Conservation (phyloP, 495 filamentous ascomycete genomes). For the Glutinoglossum americanum region DNA sequence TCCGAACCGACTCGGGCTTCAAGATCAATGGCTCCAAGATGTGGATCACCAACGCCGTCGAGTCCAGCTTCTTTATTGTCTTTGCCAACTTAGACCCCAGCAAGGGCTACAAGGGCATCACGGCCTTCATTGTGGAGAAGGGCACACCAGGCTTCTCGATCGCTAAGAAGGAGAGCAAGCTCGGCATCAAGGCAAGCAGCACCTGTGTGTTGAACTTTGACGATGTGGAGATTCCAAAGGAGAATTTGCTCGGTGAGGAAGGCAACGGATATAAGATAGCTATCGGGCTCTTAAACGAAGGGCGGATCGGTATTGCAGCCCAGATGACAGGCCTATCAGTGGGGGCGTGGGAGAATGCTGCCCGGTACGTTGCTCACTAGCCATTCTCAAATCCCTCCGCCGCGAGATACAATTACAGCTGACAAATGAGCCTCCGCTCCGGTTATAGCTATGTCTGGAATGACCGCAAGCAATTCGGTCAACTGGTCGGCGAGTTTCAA, state of each 20-base stretch:
- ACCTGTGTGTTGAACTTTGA: conserved; percentile 97
- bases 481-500: conserved; percentile 86
- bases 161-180: conserved; percentile 99
- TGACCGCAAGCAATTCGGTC: conserved; percentile 91
- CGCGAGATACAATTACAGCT: no score
- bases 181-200: conserved; percentile 84
- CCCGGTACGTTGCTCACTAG: conserved; percentile 29
- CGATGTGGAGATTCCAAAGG: conserved; percentile 74
- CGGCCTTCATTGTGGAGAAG: conserved; percentile 89
- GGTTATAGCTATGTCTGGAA: conserved; percentile 76
- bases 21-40: conserved; percentile 84
- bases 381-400: not conserved
- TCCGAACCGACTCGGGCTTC: conserved; percentile 56
- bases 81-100: conserved; percentile 84
- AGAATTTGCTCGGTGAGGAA: conserved; percentile 68
- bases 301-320: conserved; percentile 89
- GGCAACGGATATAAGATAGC: conserved; percentile 96
- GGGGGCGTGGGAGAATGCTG: conserved; percentile 91
- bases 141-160: conserved; percentile 74
- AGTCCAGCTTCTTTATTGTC: conserved; percentile 89
- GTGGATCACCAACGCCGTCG: conserved; percentile 98
- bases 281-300: conserved; percentile 90
- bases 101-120: conserved; percentile 88
- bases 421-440: not conserved
- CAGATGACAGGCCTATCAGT: conserved; percentile 97